phyloP scores from a whole-genome alignment of 2,329 filamentous ascomycete species.

The Cytospora schulzeri region DNA sequence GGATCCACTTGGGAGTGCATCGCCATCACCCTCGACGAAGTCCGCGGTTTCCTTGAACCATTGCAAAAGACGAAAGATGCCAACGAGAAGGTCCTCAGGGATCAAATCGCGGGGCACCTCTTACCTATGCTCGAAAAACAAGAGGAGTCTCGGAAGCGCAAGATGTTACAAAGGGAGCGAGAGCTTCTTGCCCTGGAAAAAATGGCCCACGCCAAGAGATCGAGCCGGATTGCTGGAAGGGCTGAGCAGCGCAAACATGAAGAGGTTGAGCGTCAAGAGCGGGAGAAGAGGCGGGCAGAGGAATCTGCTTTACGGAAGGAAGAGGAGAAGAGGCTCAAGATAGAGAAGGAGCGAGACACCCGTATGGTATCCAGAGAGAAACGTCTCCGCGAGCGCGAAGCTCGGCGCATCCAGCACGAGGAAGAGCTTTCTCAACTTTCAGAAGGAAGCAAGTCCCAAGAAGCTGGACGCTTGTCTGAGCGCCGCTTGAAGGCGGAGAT shows the following conservation, averaged over 20 bases:
- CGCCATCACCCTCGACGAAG: conserved; percentile 78
- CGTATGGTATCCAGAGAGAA: conserved; percentile 83
- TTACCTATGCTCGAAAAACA: conserved; percentile 83
- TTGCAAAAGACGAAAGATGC: conserved; percentile 77
- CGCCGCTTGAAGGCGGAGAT: conserved; percentile 81
- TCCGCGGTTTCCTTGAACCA: conserved; percentile 68
- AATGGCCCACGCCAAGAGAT: conserved; percentile 91
- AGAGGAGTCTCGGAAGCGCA: conserved; percentile 71
- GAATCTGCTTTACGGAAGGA: conserved; percentile 67
- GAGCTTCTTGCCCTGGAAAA: conserved; percentile 82
- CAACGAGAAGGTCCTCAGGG: conserved; percentile 79
- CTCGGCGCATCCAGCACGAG: conserved; percentile 79
- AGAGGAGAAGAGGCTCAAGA: conserved; percentile 59
- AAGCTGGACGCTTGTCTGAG: conserved; percentile 69
- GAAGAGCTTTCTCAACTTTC: conserved; percentile 80
- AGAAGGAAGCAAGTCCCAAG: conserved; percentile 68
- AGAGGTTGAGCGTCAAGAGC: conserved; percentile 70
- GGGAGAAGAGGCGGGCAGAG: conserved; percentile 66
- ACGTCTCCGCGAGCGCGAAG: conserved; percentile 82
- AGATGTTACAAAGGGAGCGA: conserved; percentile 69
- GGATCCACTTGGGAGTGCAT: conserved; percentile 89
- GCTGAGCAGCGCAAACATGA: conserved; percentile 76
- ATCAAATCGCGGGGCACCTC: conserved; percentile 74
- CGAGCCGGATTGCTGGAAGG: conserved; percentile 83
- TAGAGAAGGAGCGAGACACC: conserved; percentile 75